These are phyloP conservation scores for Protostelium mycophagum DNA, from an alignment of 78 protist species.

Conservation along the genomic window DNA sequence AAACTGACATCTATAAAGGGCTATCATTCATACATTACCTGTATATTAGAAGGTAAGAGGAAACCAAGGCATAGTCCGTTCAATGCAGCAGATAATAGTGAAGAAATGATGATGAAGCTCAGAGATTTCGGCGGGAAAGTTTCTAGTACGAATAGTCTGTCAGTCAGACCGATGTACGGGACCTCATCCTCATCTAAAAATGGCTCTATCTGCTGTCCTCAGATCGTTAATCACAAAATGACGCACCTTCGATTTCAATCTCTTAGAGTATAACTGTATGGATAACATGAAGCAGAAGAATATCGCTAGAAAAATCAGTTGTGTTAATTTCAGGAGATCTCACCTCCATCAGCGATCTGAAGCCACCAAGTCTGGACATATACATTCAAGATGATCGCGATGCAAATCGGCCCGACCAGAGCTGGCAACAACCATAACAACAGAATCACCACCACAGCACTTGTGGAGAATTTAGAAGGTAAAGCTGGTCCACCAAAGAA, in stretches of 20 bases:
- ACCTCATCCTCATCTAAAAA: background rate
- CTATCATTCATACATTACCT: no score
- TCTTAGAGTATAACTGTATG: background rate
- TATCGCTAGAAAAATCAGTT: background rate
- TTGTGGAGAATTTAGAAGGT: no score
- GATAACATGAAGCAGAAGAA: background rate
- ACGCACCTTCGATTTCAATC: background rate
- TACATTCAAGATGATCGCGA: background rate
- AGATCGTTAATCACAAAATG: background rate
- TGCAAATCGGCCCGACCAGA: background rate
- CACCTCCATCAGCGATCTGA: background rate
- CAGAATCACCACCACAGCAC: background rate
- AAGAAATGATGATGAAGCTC: background rate
- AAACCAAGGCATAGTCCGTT: background rate
- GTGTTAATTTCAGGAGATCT: background rate
- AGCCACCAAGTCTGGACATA: background rate
- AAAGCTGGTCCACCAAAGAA: no score
- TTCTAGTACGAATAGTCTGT: background rate
- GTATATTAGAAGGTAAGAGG: background rate
- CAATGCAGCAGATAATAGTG: background rate
- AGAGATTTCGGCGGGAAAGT: background rate
- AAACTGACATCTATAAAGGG: background rate
- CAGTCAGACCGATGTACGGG: no score
- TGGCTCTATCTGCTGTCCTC: background rate
- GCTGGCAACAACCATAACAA: background rate